Evolutionary conservation across 1,139 yeast species (phyloP).

Genomic region (Geotrichum klebahnii): DNA sequence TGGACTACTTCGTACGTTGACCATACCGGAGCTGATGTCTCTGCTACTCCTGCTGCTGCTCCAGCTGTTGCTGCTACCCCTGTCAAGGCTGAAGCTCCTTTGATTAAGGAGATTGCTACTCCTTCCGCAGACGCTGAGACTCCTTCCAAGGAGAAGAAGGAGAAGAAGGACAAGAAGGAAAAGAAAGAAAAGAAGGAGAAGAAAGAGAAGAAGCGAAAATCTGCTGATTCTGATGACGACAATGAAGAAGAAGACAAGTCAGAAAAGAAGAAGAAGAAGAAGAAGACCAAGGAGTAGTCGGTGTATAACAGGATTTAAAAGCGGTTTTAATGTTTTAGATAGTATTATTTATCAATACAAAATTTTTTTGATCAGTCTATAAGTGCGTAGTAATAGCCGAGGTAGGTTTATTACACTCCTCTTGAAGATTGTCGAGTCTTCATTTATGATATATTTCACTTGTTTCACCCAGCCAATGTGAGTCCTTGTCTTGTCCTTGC

Average conservation of each 20-base stretch:
- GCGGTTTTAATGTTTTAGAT: too few species aligned
- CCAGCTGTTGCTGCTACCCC: constrained; percentile 41
- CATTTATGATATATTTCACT: too few species aligned
- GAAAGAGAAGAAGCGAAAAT: constrained; percentile 65
- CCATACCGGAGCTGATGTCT: too few species aligned
- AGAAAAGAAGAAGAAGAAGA: constrained; percentile 43
- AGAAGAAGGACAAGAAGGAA: constrained; percentile 53
- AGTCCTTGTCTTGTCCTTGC: too few species aligned
- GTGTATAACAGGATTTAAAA: constrained; percentile 15
- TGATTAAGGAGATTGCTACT: constrained; percentile 34
- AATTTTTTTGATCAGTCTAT: too few species aligned
- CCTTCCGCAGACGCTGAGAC: constrained; percentile 39
- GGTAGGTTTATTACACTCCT: too few species aligned
- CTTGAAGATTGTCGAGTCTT: too few species aligned
- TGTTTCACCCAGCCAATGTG: too few species aligned
- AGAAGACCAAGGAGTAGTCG: constrained; percentile 27
- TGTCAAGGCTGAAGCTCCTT: constrained; percentile 38
- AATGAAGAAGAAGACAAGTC: constrained; percentile 56
- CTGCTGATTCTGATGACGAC: constrained; percentile 61
- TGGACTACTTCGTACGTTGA: constrained; percentile 90
- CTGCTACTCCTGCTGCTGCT: constrained; percentile 50
- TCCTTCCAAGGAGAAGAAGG: constrained; percentile 51
- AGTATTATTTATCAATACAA: too few species aligned
- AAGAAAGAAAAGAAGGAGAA: constrained; percentile 64
- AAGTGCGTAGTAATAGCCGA: too few species aligned